phyloP scores from a whole-genome alignment of 306 rosid species.

The Quillaja saponaria region DNA sequence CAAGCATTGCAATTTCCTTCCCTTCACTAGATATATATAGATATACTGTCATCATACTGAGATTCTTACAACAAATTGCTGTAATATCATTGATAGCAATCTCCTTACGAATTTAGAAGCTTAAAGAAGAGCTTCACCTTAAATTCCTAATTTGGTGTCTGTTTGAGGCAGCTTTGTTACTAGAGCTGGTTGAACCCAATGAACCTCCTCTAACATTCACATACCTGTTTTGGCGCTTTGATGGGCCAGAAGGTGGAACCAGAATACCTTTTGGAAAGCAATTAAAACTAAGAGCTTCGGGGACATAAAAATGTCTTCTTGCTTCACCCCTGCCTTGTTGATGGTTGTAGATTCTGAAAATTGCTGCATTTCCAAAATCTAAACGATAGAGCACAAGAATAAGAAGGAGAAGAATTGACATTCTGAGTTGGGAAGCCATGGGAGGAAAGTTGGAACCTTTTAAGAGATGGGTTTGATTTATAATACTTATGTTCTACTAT shows the following conservation, averaged over 20 bases:
- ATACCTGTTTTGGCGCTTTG: neutral
- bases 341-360: neutral
- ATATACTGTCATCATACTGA: no score
- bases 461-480: neutral
- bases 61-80: no score
- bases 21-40: no score
- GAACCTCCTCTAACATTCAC: neutral
- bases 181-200: neutral
- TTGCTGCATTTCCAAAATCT: neutral
- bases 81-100: no score
- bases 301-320: neutral
- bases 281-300: neutral
- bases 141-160: neutral
- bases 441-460: neutral
- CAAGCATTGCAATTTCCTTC: no score
- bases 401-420: neutral
- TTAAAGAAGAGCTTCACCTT: neutral
- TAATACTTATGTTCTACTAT: neutral
- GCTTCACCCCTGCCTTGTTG: neutral
- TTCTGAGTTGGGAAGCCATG: slow-evolving; percentile 18
- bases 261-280: neutral
- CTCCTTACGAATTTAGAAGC: no score
- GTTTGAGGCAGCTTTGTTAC: neutral
- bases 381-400: slow-evolving; percentile 4
- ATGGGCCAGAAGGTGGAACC: slow-evolving; percentile 22